Base-by-base conservation (phyloP, 2,329 filamentous ascomycete species). In the Pseudocercospora cruenta region DNA sequence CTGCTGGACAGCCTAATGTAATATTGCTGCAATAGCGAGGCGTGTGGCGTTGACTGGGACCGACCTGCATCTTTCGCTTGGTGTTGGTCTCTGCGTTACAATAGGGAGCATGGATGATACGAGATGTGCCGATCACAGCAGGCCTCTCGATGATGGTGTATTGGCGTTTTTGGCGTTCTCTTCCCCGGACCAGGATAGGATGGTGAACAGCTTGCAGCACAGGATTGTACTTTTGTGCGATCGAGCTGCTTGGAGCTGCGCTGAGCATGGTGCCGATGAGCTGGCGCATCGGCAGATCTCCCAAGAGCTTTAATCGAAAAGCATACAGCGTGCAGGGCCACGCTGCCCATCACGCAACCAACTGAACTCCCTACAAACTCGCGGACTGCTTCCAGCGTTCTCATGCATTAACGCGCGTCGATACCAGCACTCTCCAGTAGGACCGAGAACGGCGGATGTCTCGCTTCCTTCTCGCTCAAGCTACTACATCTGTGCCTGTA, bases 1-100 rank as follows among this genome's bases (percentile, higher is more conserved):
- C 64, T 63, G 64, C 60, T 45, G 60, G 64, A 62, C 59, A 63
- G 64, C 55, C 24, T 45, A 22, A 36, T 26, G 57, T 59, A 53
- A 59, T 63, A 24, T 22, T 53, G 28, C 49, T 36, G 47, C 43
- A 51, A 55, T 57, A 31, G 60, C 26, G 47, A 55, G 51, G 51
- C 51, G 51, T 31, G 24, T 26, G 51, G 51, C 21, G 51, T 55
- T 55, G 51, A 22, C 12, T 26, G 24, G 16, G 22, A 31, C 26
- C 24, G n/a, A 31, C 16, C 14, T 31, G 51, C 39, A 43, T 43
- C 39, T n/a, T 43, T 9, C 39, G 39, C 51, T 19, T 16, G 21
- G n/a, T 31, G 24, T 31, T 55, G 22, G 51, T 33, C 22, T 12
- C 47, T 51, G 8, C 47, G 24, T 24, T 51, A 51, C 21, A 51